These are phyloP conservation scores for Coniophora puteana DNA, from an alignment of 1,284 basidiomycete species.

Conservation along the genomic window DNA sequence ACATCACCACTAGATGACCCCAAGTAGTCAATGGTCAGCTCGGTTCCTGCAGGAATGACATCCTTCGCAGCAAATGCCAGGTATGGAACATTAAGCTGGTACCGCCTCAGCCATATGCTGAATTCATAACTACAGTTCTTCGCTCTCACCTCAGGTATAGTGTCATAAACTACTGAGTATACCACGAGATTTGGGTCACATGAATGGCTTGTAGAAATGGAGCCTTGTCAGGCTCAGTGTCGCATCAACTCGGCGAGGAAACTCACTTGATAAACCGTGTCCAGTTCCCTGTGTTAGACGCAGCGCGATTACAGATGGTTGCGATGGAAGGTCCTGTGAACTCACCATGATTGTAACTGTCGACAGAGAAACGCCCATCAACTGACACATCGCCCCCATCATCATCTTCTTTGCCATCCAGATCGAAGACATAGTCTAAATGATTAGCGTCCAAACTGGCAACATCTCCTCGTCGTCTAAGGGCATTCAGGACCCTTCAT, in stretches of 20 bases:
- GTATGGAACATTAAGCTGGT: conserved; percentile 54
- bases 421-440: conserved; percentile 50
- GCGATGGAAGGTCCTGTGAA: neutral
- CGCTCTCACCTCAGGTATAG: conserved; percentile 45
- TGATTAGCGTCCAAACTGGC: conserved; percentile 28
- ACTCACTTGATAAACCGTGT: conserved; percentile 67
- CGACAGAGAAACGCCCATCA: conserved; percentile 44
- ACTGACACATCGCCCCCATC: conserved; percentile 30
- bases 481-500: conserved; percentile 1
- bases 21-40: conserved; percentile 67
- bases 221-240: conserved; percentile 8
- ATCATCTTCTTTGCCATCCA: conserved; percentile 48
- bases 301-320: conserved; percentile 7
- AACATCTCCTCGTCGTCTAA: conserved; percentile 39
- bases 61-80: conserved; percentile 50
- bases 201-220: conserved; percentile 46
- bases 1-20: conserved; percentile 35
- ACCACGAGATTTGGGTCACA: conserved; percentile 56
- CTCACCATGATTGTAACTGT: conserved; percentile 45
- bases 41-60: conserved; percentile 45
- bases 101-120: neutral
- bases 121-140: neutral
- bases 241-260: neutral
- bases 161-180: conserved; percentile 58
- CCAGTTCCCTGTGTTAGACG: conserved; percentile 54